Percentiles rank a stretch among this genome's conserved stretches.
Evolutionary conservation across 805 yeast genomes (phyloP).

Genomic region (Candida taoyuanica): DNA sequence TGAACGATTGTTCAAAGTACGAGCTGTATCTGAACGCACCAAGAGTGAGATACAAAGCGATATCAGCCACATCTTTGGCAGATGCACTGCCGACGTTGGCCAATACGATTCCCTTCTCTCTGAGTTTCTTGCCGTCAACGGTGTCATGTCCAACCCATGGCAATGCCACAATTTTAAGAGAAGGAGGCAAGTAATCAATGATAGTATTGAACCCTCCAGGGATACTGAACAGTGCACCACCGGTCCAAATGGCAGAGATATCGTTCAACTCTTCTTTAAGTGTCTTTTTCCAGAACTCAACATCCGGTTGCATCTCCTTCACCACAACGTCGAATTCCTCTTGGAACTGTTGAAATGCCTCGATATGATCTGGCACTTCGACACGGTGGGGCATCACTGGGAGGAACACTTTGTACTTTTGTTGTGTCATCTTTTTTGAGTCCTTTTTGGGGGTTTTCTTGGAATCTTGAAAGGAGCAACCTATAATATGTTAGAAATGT

Average conservation of each 20-base stretch:
- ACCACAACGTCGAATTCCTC: slow-evolving; percentile 35
- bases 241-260: slow-evolving; percentile 50
- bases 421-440: no score
- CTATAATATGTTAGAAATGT: neutral
- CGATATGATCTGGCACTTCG: slow-evolving; percentile 42
- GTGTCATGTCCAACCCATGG: slow-evolving; percentile 62
- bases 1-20: slow-evolving; percentile 40
- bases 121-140: slow-evolving; percentile 42
- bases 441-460: neutral
- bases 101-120: slow-evolving; percentile 44
- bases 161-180: slow-evolving; percentile 44
- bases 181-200: slow-evolving; percentile 41
- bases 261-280: slow-evolving; percentile 36
- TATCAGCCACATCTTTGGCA: slow-evolving; percentile 68
- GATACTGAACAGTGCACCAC: slow-evolving; percentile 46
- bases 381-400: slow-evolving; percentile 31
- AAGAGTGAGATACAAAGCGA: slow-evolving; percentile 55
- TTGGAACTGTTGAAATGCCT: slow-evolving; percentile 43
- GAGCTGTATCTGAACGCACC: slow-evolving; percentile 56
- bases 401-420: slow-evolving; percentile 29
- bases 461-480: neutral
- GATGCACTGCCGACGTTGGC: slow-evolving; percentile 60
- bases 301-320: slow-evolving; percentile 33
- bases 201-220: slow-evolving; percentile 39
- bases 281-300: slow-evolving; percentile 40